These are phyloP conservation scores for Hirschioporus abietinus DNA, from an alignment of 768 basidiomycete genomes.

Conservation along the genomic window DNA sequence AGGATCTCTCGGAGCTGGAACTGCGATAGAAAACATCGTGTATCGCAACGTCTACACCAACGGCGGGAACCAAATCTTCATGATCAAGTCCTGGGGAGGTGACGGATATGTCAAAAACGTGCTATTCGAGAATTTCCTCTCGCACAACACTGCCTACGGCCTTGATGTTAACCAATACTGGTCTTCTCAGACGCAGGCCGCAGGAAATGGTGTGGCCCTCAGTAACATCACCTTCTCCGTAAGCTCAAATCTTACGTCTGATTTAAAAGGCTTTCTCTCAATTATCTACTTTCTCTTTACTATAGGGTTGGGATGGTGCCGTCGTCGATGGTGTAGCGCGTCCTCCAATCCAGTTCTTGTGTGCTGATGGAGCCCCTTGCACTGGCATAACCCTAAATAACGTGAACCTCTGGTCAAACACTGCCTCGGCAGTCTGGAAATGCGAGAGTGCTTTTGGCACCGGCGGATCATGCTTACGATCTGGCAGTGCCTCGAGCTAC, in stretches of 20 bases:
- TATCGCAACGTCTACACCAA: slow-evolving; percentile 24
- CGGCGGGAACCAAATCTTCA: slow-evolving; percentile 25
- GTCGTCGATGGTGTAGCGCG: slow-evolving; percentile 22
- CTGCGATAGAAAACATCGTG: slow-evolving; percentile 21
- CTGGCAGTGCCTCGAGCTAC: slow-evolving; percentile 20
- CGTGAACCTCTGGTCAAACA: slow-evolving; percentile 26
- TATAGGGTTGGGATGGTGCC: slow-evolving; percentile 24
- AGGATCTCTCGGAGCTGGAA: slow-evolving; percentile 22
- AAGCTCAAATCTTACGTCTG: not conserved
- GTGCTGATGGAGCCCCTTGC: slow-evolving; percentile 23
- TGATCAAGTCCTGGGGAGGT: slow-evolving; percentile 23
- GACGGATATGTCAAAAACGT: slow-evolving; percentile 23
- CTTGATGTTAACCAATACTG: slow-evolving; percentile 25
- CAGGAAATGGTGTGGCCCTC: slow-evolving; percentile 23
- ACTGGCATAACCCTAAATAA: slow-evolving; percentile 21
- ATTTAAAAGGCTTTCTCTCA: not conserved
- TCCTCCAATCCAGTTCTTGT: slow-evolving; percentile 22
- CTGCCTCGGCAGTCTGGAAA: slow-evolving; percentile 21
- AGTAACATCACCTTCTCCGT: slow-evolving; percentile 25
- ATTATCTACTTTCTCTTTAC: not conserved
- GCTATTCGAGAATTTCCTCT: slow-evolving; percentile 24
- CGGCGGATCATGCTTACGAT: slow-evolving; percentile 20
- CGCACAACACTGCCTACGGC: slow-evolving; percentile 24
- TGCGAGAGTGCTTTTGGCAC: slow-evolving; percentile 26
- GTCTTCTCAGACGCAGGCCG: slow-evolving; percentile 17